These are phyloP conservation scores for Triangularia setosa DNA, from an alignment of 2,329 filamentous ascomycete species.

Conservation along the genomic window DNA sequence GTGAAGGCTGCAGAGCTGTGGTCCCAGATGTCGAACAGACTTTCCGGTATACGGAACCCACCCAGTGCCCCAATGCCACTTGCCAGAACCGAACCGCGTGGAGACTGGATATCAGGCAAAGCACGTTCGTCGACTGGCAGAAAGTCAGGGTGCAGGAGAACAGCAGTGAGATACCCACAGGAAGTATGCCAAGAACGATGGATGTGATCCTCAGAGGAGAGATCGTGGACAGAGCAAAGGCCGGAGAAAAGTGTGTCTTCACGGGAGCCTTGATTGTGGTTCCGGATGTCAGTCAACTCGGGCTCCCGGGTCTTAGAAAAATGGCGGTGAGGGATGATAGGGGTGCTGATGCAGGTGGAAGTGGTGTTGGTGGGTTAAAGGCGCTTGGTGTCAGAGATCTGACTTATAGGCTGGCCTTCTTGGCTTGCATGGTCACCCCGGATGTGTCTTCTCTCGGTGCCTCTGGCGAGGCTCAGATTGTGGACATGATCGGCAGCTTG, in stretches of 20 bases:
- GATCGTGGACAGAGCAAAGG: conserved; percentile 95
- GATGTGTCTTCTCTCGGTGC: conserved; percentile 80
- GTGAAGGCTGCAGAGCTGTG: conserved; percentile 79
- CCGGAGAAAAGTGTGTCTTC: conserved; percentile 97
- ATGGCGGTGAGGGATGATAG: conserved; percentile 83
- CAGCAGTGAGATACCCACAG: conserved; percentile 95
- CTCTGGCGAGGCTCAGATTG: conserved; percentile 67
- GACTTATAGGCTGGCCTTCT: conserved; percentile 93
- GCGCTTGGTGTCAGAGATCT: conserved; percentile 90
- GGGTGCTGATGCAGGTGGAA: conserved; percentile 75
- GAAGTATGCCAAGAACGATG: conserved; percentile 97
- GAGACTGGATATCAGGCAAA: conserved; percentile 94
- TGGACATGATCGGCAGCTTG: conserved; percentile 80
- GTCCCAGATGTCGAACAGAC: conserved; percentile 94
- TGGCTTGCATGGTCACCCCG: conserved; percentile 92
- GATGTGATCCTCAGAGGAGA: conserved; percentile 94
- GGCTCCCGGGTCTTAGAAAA: conserved; percentile 78
- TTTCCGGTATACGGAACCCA: conserved; percentile 95
- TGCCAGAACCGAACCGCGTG: conserved; percentile 91
- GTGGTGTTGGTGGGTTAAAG: conserved; percentile 83
- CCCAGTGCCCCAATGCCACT: conserved; percentile 83
- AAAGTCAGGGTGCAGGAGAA: conserved; percentile 98
- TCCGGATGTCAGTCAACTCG: conserved; percentile 91
- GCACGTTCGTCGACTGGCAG: conserved; percentile 98
- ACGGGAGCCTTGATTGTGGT: conserved; percentile 95